Base-by-base conservation (phyloP, 208 protist genomes). In the Trypanosoma theileri region DNA sequence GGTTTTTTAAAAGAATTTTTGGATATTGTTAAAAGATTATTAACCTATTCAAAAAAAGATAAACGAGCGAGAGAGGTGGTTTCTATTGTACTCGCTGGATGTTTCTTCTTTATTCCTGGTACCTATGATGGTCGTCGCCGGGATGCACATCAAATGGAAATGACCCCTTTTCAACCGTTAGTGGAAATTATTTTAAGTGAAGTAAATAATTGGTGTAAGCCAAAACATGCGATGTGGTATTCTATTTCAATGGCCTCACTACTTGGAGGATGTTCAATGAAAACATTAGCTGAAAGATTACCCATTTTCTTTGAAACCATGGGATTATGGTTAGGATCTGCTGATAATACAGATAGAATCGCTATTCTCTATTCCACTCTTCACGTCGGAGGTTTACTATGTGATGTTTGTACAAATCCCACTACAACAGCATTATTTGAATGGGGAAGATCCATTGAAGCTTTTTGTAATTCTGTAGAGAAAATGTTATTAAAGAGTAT, bases 331-430 rank as follows among this genome's bases (percentile, higher is more conserved):
- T 56, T 76, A 40, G 14, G 8, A 11, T 48, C 51, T 8, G 62
- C 50, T n/a, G 64, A 76, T 41, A 55, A 53, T 26, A 21, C 66
- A 16, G 71, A 76, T n/a, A 61, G 58, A 22, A 48, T 60, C 50
- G 52, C 63, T 21, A 76, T 76, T 61, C 40, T 76, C 41, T 41
- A 76, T 28, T 24, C 71, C 9, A 66, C 52, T n/a, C 19, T 76
- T 42, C 71, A 76, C 50, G 62, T 24, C 0, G 55, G 57, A 6
- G 71, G 71, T 17, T 35, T 76, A 16, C 48, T 76, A 12, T 19
- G 24, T 46, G 62, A 75, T 58, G 21, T 62, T 3, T 59, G 59
- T 45, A 14, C 28, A n/a, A 64, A 0, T 62, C 3, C 48, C 19
- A 44, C 12, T 42, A 11, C 16, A 16, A 14, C 7, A 14, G 19